phyloP scores from a whole-genome alignment of 2,329 filamentous ascomycete genomes.

The Sporothrix inflata region DNA sequence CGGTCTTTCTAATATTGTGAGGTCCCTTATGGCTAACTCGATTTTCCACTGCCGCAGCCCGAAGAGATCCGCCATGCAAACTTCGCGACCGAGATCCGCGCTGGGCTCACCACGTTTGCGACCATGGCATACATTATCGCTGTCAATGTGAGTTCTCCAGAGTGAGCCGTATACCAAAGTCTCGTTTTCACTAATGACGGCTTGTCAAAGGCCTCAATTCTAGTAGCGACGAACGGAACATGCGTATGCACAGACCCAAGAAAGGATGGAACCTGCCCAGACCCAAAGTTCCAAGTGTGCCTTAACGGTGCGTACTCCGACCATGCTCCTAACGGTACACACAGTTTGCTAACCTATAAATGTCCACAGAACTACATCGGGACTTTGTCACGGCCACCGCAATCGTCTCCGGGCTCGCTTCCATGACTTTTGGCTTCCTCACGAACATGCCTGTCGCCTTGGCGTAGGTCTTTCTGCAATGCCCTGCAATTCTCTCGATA shows the following conservation, averaged over 20 bases:
- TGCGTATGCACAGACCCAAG: constrained; percentile 60
- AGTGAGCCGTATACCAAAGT: neutral
- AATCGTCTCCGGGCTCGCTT: constrained; percentile 74
- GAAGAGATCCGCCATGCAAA: constrained; percentile 68
- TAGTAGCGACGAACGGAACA: constrained; percentile 75
- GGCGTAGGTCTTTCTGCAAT: constrained; percentile 56
- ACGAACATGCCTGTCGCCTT: constrained; percentile 80
- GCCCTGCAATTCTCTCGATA: neutral
- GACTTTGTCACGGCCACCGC: constrained; percentile 83
- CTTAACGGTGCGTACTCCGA: neutral
- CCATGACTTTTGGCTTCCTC: constrained; percentile 76
- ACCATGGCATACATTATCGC: constrained; percentile 88
- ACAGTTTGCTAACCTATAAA: no score
- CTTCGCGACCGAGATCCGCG: constrained; percentile 78
- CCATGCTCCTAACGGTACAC: neutral
- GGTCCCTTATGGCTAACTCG: neutral
- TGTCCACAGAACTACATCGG: constrained; percentile 61
- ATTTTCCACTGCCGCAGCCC: constrained; percentile 41
- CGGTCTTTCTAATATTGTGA: no score
- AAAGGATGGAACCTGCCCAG: constrained; percentile 38
- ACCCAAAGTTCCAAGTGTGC: constrained; percentile 32
- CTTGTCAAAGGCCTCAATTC: constrained; percentile 63
- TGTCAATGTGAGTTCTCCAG: constrained; percentile 56
- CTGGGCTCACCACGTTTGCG: constrained; percentile 77
- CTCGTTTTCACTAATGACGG: neutral